Conservation (phyloP, 305 asterid species). For the Striga hermonthica region DNA sequence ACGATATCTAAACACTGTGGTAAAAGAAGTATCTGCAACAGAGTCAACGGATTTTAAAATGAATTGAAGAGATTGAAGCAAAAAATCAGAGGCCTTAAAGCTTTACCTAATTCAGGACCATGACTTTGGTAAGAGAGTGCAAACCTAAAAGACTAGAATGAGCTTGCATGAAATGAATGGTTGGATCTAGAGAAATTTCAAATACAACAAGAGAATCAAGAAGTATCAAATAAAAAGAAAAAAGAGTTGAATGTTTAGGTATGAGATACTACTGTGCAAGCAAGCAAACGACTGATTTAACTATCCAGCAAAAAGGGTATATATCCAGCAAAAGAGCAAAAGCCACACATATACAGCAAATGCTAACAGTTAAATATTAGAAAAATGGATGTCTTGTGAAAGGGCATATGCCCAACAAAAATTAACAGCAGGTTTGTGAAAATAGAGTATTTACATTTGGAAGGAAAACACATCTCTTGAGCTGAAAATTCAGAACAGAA, state of each 20-base stretch:
- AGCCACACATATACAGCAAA: conserved; percentile 9
- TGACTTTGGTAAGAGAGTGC: conserved; percentile 23
- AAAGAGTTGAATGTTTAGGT: conserved; percentile 5
- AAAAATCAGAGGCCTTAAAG: conserved; percentile 20
- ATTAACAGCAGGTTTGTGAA: conserved; percentile 25
- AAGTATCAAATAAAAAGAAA: conserved; percentile 23
- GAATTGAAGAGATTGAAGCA: conserved; percentile 22
- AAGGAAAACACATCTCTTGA: conserved; percentile 96
- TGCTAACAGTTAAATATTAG: conserved; percentile 14
- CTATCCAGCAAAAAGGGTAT: conserved; percentile 9
- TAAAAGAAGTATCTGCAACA: conserved; percentile 22
- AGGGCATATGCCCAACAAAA: conserved; percentile 9
- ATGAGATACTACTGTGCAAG: conserved; percentile 16
- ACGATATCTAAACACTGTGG: conserved; percentile 12
- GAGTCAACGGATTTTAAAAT: conserved; percentile 20
- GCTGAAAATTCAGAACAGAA: conserved; percentile 88
- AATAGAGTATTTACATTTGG: conserved; percentile 65
- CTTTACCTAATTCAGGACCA: conserved; percentile 14
- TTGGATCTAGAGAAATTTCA: conserved; percentile 5
- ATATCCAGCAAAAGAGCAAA: conserved; percentile 25
- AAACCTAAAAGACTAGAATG: conserved; percentile 4
- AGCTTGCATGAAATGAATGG: conserved; percentile 13
- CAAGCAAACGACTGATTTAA: conserved; percentile 18
- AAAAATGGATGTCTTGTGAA: conserved; percentile 3
- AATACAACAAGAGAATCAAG: conserved; percentile 23